These are phyloP conservation scores for Vitellaria paradoxa DNA, from an alignment of 179 eudicot species.

Conservation along the genomic window DNA sequence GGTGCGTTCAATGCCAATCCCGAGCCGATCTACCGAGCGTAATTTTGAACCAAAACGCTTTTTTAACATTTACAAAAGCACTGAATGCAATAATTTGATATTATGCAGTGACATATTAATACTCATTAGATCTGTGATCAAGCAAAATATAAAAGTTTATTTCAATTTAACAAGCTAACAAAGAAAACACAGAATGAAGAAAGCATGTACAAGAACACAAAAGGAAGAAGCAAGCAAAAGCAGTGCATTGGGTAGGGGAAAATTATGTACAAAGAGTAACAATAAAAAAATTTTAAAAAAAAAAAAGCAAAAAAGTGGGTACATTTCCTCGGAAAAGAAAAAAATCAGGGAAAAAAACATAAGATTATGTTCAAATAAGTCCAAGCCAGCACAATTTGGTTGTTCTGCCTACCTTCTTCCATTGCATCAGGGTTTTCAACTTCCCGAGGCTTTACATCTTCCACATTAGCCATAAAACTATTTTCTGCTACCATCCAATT, in stretches of 20 bases:
- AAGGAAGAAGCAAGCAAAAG: too few species aligned
- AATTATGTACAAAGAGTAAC: background rate
- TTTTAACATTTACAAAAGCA: background rate
- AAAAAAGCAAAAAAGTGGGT: too few species aligned
- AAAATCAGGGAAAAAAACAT: background rate
- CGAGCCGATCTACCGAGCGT: too few species aligned
- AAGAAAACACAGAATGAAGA: background rate
- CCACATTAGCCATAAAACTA: slow-evolving; percentile 23
- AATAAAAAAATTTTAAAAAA: background rate
- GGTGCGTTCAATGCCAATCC: too few species aligned
- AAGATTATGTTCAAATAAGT: background rate
- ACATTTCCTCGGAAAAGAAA: background rate
- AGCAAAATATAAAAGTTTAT: background rate
- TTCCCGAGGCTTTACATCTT: slow-evolving; percentile 33
- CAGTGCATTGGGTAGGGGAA: background rate
- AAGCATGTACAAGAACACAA: too few species aligned
- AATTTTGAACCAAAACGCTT: too few species aligned
- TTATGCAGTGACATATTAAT: background rate
- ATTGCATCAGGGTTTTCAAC: slow-evolving; percentile 32
- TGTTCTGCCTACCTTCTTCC: slow-evolving; percentile 43
- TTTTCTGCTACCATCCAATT: slow-evolving; percentile 32
- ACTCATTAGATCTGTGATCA: background rate
- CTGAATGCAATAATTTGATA: background rate
- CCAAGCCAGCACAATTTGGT: background rate
- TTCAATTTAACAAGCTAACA: background rate